Evolutionary conservation across 1,284 basidiomycete species (phyloP).

Genomic region (Neonothopanus nambi): DNA sequence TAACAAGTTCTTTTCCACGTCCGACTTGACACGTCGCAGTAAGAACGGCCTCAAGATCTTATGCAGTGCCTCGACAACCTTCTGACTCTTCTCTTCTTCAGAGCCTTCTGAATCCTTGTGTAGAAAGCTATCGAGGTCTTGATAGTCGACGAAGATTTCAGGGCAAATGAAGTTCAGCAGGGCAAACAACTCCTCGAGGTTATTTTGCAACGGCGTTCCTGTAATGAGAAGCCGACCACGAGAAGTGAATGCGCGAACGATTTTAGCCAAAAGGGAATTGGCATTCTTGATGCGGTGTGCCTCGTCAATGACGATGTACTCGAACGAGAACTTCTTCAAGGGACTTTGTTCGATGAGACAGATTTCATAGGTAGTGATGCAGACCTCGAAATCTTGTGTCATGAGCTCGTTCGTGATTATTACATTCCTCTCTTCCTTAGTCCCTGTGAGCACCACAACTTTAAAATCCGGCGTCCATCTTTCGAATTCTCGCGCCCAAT

Average conservation of each 20-base stretch:
- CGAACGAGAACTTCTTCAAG: conserved; percentile 94
- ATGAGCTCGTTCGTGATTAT: conserved; percentile 74
- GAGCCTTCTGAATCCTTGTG: conserved; percentile 64
- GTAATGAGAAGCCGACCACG: conserved; percentile 93
- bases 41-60: conserved; percentile 97
- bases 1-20: conserved; percentile 95
- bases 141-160: conserved; percentile 77
- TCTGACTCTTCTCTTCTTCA: conserved; percentile 85
- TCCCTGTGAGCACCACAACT: conserved; percentile 81
- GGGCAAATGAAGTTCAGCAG: conserved; percentile 94
- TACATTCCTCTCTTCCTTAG: conserved; percentile 86
- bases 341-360: conserved; percentile 93
- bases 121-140: conserved; percentile 74
- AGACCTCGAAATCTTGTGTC: conserved; percentile 72
- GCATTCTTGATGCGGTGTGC: conserved; percentile 99
- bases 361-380: conserved; percentile 97
- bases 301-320: conserved; percentile 99
- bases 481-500: conserved; percentile 94
- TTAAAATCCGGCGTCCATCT: conserved; percentile 93
- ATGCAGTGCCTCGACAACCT: conserved; percentile 95
- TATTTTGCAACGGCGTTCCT: conserved; percentile 95
- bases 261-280: conserved; percentile 94
- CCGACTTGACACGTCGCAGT: conserved; percentile 92
- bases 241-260: conserved; percentile 89
- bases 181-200: conserved; percentile 95